Conservation (phyloP, 306 rosid genomes). For the Cyclanthera cordifolia region DNA sequence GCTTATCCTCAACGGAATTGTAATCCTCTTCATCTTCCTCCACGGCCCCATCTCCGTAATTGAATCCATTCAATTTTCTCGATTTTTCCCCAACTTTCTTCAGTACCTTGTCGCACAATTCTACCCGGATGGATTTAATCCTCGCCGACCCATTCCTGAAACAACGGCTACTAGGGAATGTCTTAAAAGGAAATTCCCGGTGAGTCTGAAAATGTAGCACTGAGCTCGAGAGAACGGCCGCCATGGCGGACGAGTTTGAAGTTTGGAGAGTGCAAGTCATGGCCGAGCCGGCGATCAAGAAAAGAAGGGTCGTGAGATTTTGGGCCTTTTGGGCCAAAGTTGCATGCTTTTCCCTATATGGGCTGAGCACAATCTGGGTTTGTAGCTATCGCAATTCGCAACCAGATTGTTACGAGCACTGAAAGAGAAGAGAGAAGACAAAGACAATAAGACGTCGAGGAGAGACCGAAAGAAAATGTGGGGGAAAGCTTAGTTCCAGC, state of each 20-base stretch:
- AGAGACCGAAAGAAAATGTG: background rate
- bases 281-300: no score
- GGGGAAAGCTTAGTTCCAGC: background rate
- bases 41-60: slow-evolving; percentile 21
- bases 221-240: slow-evolving; percentile 18
- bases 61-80: slow-evolving; percentile 17
- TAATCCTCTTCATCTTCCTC: slow-evolving; percentile 31
- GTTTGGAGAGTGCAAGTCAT: no score
- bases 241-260: slow-evolving; percentile 28
- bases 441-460: no score
- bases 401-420: no score
- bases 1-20: slow-evolving; percentile 55
- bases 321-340: no score
- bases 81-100: slow-evolving; percentile 15
- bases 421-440: no score
- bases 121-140: background rate
- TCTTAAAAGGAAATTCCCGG: slow-evolving; percentile 5
- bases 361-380: no score
- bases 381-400: no score
- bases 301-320: no score
- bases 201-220: slow-evolving; percentile 18
- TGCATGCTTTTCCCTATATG: no score
- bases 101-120: background rate
- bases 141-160: slow-evolving; percentile 9
- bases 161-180: slow-evolving; percentile 4